phyloP scores from a whole-genome alignment of 2,329 filamentous ascomycete species.

The Colletotrichum sp. region DNA sequence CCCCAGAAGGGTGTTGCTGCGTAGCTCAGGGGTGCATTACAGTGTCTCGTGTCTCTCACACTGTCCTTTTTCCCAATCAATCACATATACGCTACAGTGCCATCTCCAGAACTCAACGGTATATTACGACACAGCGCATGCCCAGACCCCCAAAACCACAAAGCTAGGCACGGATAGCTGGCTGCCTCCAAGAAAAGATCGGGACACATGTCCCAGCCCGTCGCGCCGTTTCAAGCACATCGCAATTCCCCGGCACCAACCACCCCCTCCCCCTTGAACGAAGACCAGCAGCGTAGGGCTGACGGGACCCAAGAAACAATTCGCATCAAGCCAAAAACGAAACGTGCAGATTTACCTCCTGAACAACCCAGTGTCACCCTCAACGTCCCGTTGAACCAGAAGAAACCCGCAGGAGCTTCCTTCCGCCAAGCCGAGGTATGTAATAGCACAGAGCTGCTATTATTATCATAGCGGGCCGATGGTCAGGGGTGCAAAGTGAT shows the following conservation, averaged over 20 bases:
- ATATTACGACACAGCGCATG: neutral
- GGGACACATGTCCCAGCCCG: neutral
- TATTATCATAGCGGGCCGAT: neutral
- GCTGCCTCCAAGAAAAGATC: neutral
- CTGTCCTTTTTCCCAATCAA: neutral
- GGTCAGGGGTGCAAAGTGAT: neutral
- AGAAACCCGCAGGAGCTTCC: neutral
- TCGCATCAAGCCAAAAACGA: neutral
- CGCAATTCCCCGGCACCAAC: neutral
- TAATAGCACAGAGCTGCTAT: neutral
- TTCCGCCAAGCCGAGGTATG: neutral
- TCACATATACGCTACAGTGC: neutral
- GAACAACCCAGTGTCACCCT: neutral
- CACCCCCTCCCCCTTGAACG: neutral
- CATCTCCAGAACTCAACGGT: accelerated
- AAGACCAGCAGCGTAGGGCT: neutral
- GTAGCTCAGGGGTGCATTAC: neutral
- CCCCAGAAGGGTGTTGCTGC: neutral
- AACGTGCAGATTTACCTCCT: neutral
- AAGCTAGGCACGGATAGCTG: neutral
- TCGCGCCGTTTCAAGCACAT: neutral
- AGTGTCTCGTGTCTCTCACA: accelerated
- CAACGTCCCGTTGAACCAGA: neutral
- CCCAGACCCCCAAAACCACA: neutral
- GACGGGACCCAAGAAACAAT: neutral